phyloP scores from a whole-genome alignment of 306 rosid genomes.

The Cotoneaster glaucophyllus region DNA sequence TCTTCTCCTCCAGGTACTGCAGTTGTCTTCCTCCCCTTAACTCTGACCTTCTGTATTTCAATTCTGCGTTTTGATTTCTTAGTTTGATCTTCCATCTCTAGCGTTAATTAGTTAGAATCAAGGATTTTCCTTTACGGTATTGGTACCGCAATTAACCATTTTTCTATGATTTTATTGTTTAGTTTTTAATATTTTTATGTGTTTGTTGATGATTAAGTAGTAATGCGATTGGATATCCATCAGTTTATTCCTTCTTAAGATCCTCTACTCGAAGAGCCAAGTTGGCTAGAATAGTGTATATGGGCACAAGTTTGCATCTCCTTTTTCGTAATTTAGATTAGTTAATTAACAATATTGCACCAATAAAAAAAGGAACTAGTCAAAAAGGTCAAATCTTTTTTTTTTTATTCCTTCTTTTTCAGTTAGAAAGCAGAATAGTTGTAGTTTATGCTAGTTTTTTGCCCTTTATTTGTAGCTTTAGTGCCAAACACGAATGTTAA shows the following conservation, averaged over 20 bases:
- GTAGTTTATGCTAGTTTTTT: neutral
- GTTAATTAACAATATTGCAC: too few species aligned
- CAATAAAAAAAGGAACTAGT: neutral
- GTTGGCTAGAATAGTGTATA: neutral
- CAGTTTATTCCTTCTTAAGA: neutral
- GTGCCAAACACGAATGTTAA: neutral
- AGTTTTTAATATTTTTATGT: neutral
- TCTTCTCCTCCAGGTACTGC: conserved; percentile 6
- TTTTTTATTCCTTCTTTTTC: too few species aligned
- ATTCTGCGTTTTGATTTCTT: neutral
- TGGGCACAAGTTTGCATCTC: neutral
- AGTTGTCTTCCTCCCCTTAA: neutral
- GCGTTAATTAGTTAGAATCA: neutral
- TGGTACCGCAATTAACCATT: neutral
- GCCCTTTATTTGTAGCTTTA: neutral
- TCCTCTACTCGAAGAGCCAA: neutral
- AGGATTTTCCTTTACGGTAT: neutral
- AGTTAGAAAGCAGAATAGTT: neutral
- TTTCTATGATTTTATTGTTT: neutral
- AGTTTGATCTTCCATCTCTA: neutral
- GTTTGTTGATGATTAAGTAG: neutral
- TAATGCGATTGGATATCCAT: neutral
- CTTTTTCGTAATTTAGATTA: neutral
- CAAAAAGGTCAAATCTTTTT: neutral
- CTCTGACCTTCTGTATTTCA: neutral